Evolutionary conservation across 2,329 filamentous ascomycete species (phyloP), one percentile per base, ranked within the genome.

Genomic region (Trichoderma guizhouense): DNA sequence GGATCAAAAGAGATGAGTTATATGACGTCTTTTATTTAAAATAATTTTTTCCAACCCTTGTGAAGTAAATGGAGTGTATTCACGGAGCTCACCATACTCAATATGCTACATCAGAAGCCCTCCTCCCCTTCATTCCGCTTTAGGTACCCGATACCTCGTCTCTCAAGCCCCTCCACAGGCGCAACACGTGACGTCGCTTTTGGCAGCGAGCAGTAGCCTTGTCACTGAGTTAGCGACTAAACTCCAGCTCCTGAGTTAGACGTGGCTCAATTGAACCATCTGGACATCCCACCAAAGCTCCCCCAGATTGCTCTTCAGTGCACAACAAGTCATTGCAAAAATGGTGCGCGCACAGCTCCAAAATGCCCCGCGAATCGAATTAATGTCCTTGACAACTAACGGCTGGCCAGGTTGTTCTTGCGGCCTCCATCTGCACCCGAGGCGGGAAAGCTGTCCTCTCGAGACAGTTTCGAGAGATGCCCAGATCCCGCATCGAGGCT

Each of bases 381-480:
- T 4, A 2, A 18, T 28, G 67, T 71, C 70, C 66, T 47, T 32
- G 43, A 60, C 61, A 32, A 74, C 71, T 77, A 81, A 68, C 77
- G 75, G 60, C 68, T 58, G 74, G 72, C 74, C 77, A 98, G 96
- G 96, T 99, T 83, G 94, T 99, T 83, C 93, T 99, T 82, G 96
- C 95, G 83, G 96, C 96, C 79, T 98, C 96, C 79, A 98, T 99
- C 87, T 98, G 95, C 85, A 99, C 97, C 82, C 91, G 96, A 78
- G 96, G 96, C 82, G 96, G 96, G 82, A 99, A 99, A 88, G 93
- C 95, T 83, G 95, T 99, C 80, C 92, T 99, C 83, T 98, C 96
- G 75, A 92, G 97, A 79, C 94, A 98, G 85, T 99, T 99, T 84
- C 91, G 95, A 78, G 95, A 98, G 85, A 98, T 99, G 89, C 93